A percentile compares a stretch with the other conserved stretches of the same genome.
Evolutionary conservation across 2,329 filamentous ascomycete species (phyloP).

Genomic region (Fusarium coffeatum): DNA sequence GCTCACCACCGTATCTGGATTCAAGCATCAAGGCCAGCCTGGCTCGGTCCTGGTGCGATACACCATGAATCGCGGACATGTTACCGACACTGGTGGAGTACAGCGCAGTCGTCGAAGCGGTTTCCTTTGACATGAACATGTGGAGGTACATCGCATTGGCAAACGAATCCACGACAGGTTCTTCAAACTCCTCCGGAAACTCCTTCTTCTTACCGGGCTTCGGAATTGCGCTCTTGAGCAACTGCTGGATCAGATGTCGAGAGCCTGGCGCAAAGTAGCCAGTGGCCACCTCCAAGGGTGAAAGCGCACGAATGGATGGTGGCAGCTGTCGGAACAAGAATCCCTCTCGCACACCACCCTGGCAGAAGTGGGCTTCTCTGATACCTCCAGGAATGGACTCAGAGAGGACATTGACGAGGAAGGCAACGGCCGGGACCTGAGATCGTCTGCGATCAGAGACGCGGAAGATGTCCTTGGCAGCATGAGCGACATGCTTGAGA

Average conservation of each 20-base stretch:
- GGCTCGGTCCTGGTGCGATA: slow-evolving; percentile 71
- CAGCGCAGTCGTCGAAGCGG: slow-evolving; percentile 68
- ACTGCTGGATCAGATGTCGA: slow-evolving; percentile 56
- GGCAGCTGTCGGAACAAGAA: slow-evolving; percentile 68
- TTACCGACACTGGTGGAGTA: slow-evolving; percentile 72
- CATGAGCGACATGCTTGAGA: slow-evolving; percentile 50
- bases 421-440: slow-evolving; percentile 76
- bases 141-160: slow-evolving; percentile 69
- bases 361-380: slow-evolving; percentile 73
- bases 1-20: slow-evolving; percentile 71
- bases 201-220: slow-evolving; percentile 40
- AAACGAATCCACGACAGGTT: slow-evolving; percentile 64
- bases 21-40: slow-evolving; percentile 71
- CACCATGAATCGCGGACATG: slow-evolving; percentile 69
- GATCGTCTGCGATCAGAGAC: slow-evolving; percentile 72
- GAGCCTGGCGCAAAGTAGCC: slow-evolving; percentile 62
- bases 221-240: slow-evolving; percentile 63
- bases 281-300: slow-evolving; percentile 71
- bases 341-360: slow-evolving; percentile 77
- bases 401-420: slow-evolving; percentile 72
- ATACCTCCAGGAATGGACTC: slow-evolving; percentile 69
- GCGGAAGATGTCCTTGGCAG: slow-evolving; percentile 63
- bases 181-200: slow-evolving; percentile 57
- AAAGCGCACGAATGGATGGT: slow-evolving; percentile 59
- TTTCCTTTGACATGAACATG: slow-evolving; percentile 62